phyloP scores from a whole-genome alignment of 257 asterid genomes.

The Petunia secreta region DNA sequence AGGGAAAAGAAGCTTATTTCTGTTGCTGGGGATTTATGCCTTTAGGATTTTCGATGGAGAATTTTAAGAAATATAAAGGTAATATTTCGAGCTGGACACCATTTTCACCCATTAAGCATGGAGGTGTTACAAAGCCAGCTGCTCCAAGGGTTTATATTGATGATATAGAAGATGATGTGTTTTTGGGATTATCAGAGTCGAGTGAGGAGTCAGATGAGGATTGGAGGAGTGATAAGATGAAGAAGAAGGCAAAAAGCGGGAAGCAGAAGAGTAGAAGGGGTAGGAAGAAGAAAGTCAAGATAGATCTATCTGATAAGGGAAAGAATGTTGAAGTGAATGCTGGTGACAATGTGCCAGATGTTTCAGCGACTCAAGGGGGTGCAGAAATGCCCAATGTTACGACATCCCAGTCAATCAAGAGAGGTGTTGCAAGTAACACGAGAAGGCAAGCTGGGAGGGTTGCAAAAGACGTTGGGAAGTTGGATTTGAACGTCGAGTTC shows the following conservation, averaged over 20 bases:
- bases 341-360: constrained; percentile 38
- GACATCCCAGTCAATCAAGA: constrained; percentile 53
- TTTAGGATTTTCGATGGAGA: constrained; percentile 52
- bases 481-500: constrained; percentile 91
- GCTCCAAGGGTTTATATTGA: constrained; percentile 65
- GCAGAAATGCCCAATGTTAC: constrained; percentile 46
- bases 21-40: constrained; percentile 86
- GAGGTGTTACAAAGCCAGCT: constrained; percentile 29
- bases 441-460: constrained; percentile 75
- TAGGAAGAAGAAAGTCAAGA: constrained; percentile 46
- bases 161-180: constrained; percentile 65
- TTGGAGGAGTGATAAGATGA: constrained; percentile 47
- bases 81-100: constrained; percentile 69
- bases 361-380: constrained; percentile 46
- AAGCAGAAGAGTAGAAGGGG: constrained; percentile 36
- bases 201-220: constrained; percentile 71
- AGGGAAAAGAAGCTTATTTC: constrained; percentile 65
- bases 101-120: constrained; percentile 72
- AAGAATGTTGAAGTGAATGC: constrained; percentile 41
- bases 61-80: constrained; percentile 47
- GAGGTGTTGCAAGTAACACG: constrained; percentile 42
- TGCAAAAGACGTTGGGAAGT: constrained; percentile 70
- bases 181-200: constrained; percentile 63
- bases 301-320: constrained; percentile 54
- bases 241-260: constrained; percentile 37